Evolutionary conservation across 768 basidiomycete genomes (phyloP).

Genomic region (Lepiota venenata): DNA sequence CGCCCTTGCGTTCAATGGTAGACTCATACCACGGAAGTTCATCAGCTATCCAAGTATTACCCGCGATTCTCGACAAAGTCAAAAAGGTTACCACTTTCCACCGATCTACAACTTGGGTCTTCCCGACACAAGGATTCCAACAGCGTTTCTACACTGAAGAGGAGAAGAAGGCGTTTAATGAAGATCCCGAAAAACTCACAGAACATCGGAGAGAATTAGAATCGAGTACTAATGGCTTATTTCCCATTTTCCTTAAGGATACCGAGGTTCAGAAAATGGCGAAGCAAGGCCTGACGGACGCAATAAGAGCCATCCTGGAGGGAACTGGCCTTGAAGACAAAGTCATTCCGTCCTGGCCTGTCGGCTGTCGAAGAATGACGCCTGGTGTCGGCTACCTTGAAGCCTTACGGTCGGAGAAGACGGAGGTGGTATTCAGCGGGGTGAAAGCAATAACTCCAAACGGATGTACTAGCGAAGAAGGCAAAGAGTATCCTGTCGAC

Average conservation of each 20-base stretch:
- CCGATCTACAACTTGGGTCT: constrained; percentile 25
- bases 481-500: constrained; percentile 29
- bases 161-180: constrained; percentile 32
- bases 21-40: constrained; percentile 15
- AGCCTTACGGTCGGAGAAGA: constrained; percentile 25
- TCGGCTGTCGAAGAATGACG: constrained; percentile 28
- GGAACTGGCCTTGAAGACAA: constrained; percentile 38
- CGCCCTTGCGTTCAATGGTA: too few species aligned
- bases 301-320: constrained; percentile 38
- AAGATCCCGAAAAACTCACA: constrained; percentile 32
- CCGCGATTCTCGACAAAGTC: constrained; percentile 26
- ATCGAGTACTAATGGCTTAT: constrained; percentile 27
- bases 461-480: constrained; percentile 25
- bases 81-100: constrained; percentile 29
- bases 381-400: constrained; percentile 29
- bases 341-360: constrained; percentile 24
- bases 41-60: constrained; percentile 26
- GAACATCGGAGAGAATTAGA: constrained; percentile 38
- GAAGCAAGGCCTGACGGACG: constrained; percentile 18
- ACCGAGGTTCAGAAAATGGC: constrained; percentile 26
- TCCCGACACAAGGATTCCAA: constrained; percentile 17
- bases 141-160: constrained; percentile 30
- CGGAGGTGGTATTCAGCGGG: constrained; percentile 26
- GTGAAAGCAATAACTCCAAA: constrained; percentile 26
- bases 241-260: constrained; percentile 22